Conservation (phyloP, 257 asterid genomes). For the Lithospermum erythrorhizon region DNA sequence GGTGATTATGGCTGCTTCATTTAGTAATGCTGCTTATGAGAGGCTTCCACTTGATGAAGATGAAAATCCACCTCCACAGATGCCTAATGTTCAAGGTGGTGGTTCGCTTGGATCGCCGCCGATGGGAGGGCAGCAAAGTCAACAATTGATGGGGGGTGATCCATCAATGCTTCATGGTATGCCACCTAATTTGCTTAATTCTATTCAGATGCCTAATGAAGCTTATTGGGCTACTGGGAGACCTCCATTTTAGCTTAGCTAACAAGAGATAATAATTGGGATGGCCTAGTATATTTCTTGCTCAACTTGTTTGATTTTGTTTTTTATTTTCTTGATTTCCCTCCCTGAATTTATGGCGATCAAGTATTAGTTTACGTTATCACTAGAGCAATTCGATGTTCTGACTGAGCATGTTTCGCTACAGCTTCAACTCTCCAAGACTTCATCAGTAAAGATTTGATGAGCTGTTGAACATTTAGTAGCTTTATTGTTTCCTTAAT, state of each 20-base stretch:
- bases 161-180: conserved; percentile 27
- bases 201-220: conserved; percentile 28
- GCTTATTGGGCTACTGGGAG: conserved; percentile 36
- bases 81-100: conserved; percentile 5
- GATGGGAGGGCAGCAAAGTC: conserved; percentile 2
- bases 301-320: background rate
- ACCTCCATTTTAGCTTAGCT: conserved; percentile 22
- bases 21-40: conserved; percentile 89
- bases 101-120: conserved; percentile 15
- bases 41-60: conserved; percentile 75
- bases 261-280: background rate
- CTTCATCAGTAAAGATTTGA: background rate
- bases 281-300: conserved; percentile 1
- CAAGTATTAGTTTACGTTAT: too few species aligned
- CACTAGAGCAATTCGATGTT: too few species aligned
- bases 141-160: conserved; percentile 23
- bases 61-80: conserved; percentile 20
- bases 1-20: conserved; percentile 81
- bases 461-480: background rate
- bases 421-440: background rate
- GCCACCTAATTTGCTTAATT: conserved; percentile 27
- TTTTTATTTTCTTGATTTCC: too few species aligned
- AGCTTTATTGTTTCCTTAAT: background rate
- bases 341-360: too few species aligned
- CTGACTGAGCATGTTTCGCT: too few species aligned